phyloP scores from a whole-genome alignment of 257 asterid genomes.

The Knoxia roxburghii region DNA sequence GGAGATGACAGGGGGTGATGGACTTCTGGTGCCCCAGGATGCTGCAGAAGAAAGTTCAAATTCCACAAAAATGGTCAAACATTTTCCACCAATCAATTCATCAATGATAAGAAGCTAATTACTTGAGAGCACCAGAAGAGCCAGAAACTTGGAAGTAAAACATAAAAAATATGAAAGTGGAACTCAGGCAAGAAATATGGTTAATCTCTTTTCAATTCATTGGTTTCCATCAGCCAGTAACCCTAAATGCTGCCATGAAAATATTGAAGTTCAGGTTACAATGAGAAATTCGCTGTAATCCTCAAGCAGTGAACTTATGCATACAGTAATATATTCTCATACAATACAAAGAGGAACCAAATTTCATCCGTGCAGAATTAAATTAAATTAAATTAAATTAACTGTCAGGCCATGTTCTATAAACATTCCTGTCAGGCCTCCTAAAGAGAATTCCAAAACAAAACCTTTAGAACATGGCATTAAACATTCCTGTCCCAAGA shows the following conservation, averaged over 20 bases:
- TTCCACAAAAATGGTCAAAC: constrained; percentile 13
- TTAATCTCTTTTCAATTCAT: neutral
- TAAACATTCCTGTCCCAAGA: neutral
- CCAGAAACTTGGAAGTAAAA: neutral
- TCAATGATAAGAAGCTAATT: neutral
- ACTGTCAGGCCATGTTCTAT: no score
- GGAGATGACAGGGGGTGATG: constrained; percentile 57
- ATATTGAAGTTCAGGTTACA: constrained; percentile 1
- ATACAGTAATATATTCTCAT: neutral
- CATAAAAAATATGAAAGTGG: neutral
- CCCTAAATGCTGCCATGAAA: neutral
- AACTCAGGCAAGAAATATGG: neutral
- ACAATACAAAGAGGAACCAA: neutral
- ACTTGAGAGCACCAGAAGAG: neutral
- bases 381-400: no score
- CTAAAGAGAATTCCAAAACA: neutral
- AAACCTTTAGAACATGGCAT: neutral
- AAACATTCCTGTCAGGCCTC: neutral
- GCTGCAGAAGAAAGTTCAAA: constrained; percentile 39
- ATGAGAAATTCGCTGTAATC: neutral
- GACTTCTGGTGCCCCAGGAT: constrained; percentile 57
- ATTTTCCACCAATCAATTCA: neutral
- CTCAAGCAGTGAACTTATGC: neutral
- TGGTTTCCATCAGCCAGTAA: neutral
- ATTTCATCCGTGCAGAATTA: neutral